A percentile compares a stretch with the other conserved stretches of the same genome.
phyloP scores from a whole-genome alignment of 2,329 filamentous ascomycete genomes.

The Aspergillus sp. region DNA sequence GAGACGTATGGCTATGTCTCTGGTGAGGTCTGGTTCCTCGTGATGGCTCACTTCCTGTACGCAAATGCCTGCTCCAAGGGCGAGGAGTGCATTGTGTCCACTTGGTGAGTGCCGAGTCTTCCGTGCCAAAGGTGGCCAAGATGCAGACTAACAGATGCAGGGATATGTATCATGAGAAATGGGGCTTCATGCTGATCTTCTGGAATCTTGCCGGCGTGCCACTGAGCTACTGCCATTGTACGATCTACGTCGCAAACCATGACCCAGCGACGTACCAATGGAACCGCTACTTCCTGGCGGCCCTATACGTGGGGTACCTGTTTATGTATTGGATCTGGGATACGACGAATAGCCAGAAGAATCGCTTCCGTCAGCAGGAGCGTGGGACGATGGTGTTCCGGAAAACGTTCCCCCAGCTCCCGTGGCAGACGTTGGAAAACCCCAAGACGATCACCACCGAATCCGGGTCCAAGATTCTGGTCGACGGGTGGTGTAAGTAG shows the following conservation, averaged over 20 bases:
- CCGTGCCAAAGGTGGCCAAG: not conserved
- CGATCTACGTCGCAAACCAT: constrained; percentile 79
- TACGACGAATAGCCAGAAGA: constrained; percentile 87
- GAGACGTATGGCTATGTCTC: constrained; percentile 79
- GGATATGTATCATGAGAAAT: constrained; percentile 97
- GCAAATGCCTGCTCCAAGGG: constrained; percentile 88
- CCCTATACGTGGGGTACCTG: constrained; percentile 62
- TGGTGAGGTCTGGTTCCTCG: constrained; percentile 70
- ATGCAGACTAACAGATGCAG: constrained; percentile 26
- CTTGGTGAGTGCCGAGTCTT: constrained; percentile 49
- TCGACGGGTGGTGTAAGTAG: constrained; percentile 70
- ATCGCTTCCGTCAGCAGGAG: constrained; percentile 75
- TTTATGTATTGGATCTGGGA: constrained; percentile 90
- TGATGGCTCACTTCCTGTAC: constrained; percentile 87
- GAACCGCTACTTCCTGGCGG: constrained; percentile 58
- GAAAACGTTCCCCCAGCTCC: constrained; percentile 81
- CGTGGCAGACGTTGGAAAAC: constrained; percentile 74
- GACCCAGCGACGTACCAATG: constrained; percentile 66
- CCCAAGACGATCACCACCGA: constrained; percentile 66
- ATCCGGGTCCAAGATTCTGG: constrained; percentile 65
- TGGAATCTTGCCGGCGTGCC: constrained; percentile 92
- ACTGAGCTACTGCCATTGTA: constrained; percentile 87
- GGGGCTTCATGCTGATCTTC: constrained; percentile 96
- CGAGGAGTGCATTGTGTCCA: constrained; percentile 80
- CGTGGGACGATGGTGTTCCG: constrained; percentile 59